Conservation (phyloP, 2,329 filamentous ascomycete genomes). For the Fusarium praegraminearum region DNA sequence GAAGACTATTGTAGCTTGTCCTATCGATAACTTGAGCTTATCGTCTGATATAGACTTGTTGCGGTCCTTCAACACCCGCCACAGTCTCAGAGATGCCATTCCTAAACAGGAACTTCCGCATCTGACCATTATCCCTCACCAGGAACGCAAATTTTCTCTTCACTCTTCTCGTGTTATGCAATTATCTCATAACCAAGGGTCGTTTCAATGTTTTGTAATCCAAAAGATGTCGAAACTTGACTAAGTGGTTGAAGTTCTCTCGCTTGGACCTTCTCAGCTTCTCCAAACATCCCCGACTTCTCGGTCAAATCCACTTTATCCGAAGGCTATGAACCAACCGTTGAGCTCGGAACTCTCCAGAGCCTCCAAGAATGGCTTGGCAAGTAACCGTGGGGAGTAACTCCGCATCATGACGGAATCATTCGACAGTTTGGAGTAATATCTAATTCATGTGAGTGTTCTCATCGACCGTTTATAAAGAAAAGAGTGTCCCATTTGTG, state of each 20-base stretch:
- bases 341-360: constrained; percentile 28
- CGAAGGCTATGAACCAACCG: constrained; percentile 21
- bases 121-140: neutral
- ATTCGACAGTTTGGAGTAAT: constrained; percentile 23
- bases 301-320: constrained; percentile 44
- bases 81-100: neutral
- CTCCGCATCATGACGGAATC: constrained; percentile 46
- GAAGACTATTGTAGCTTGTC: neutral
- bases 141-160: neutral
- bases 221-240: constrained; percentile 3
- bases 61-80: neutral
- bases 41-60: neutral
- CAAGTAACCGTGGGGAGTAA: constrained; percentile 40
- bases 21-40: neutral
- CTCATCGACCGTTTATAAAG: constrained; percentile 15
- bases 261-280: constrained; percentile 39
- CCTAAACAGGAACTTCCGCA: constrained; percentile 21
- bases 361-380: constrained; percentile 20
- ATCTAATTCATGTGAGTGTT: constrained; percentile 3
- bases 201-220: neutral
- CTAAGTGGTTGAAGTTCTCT: constrained; percentile 24
- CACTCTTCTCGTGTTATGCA: neutral
- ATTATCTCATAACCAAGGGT: neutral
- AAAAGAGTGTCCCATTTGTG: neutral
- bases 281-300: constrained; percentile 26